Base-by-base conservation (phyloP, 1,139 yeast species). In the Hanseniaspora gamundiae region DNA sequence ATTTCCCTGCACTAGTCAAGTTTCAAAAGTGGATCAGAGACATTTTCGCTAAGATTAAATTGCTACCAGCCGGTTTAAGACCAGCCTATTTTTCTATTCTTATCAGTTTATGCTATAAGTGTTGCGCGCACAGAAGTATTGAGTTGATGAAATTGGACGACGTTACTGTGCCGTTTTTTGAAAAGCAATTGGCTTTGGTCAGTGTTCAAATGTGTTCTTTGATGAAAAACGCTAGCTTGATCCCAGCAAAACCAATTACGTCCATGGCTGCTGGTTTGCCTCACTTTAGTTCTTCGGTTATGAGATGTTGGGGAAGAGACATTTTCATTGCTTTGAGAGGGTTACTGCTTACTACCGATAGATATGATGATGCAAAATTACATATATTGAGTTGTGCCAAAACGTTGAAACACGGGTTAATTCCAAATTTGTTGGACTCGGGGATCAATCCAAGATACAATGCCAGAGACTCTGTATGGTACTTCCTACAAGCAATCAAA, bases 281-380 rank as follows among this genome's bases (percentile, higher is more conserved):
- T 2, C 96, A 88, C 64, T 91, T 91, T 62, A 79, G 93, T 57
- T 74, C 73, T 47, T 86, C 81, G 52, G 87, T 84, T 61, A 87
- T 88, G 95, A 73, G 98, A 62, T 86, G 96, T 60, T 91, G 98
- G 98, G 98, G 98, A 27, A 74, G 98, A 58, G 98, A 91, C 64
- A 94, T 87, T 2, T 91, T 91, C 58, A 80, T 91, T 45, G 74
- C 95, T 0, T 70, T 83, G 45, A 70, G 95, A 51, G 98, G 98
- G 0, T 68, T 88, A 42, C 65, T 87, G 48, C 65, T 88, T 35
- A 80, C 82, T 1, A 74, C 95, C 0, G 93, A 82, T 14, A 70
- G 97, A 46, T 76, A 60, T 55, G 84, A 81, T 2, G 91, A 80
- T 46, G 97, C 97, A 1, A 79, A 71, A 54, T 63, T 66, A 41